These are phyloP conservation scores for Beta macrorhiza DNA, from an alignment of 179 eudicot species.

Conservation along the genomic window DNA sequence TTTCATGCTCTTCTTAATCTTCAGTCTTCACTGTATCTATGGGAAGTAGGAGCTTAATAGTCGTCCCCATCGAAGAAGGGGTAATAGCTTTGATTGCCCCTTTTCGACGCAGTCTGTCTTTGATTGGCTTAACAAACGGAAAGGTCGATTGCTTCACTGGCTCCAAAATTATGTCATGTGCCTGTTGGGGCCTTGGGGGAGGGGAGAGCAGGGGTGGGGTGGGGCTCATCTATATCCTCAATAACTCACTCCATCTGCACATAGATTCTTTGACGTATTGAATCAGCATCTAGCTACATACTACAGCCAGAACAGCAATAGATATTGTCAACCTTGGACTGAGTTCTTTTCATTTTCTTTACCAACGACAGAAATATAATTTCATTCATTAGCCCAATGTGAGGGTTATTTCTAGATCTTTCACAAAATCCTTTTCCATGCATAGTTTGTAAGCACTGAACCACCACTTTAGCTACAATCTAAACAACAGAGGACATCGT, in stretches of 20 bases:
- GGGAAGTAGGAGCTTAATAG: background rate
- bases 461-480: background rate
- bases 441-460: background rate
- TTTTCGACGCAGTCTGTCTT: background rate
- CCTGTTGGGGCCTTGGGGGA: background rate
- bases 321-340: background rate
- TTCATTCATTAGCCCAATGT: background rate
- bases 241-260: background rate
- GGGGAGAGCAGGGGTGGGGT: background rate
- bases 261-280: background rate
- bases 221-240: background rate
- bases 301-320: background rate
- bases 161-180: background rate
- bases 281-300: background rate
- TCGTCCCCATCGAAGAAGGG: background rate
- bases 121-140: background rate
- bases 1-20: background rate
- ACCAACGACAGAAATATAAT: background rate
- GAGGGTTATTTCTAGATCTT: background rate
- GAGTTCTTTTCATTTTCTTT: background rate
- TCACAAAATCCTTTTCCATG: background rate
- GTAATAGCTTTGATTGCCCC: background rate
- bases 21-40: background rate
- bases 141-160: background rate
- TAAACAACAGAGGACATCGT: background rate